Percentiles rank a stretch among this genome's conserved stretches.
phyloP scores from a whole-genome alignment of 306 rosid genomes.

The peach (Prunus persica) region DNA sequence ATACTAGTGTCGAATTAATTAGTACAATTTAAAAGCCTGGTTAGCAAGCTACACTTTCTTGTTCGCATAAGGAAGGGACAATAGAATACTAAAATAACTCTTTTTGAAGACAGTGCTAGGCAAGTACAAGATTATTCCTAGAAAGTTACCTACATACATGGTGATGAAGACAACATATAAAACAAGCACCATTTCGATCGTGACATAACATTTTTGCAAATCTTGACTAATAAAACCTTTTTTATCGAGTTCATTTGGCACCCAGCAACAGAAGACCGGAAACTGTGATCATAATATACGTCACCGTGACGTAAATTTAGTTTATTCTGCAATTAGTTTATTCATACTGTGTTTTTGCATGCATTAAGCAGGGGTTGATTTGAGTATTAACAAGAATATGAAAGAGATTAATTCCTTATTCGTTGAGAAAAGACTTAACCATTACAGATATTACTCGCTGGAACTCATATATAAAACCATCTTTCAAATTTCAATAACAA shows the following conservation, averaged over 20 bases:
- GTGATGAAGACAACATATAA: background rate
- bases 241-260: background rate
- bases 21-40: background rate
- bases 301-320: no score
- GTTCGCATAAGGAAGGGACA: background rate
- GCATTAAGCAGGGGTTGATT: background rate
- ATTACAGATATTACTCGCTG: slow-evolving; percentile 26
- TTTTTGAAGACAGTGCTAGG: background rate
- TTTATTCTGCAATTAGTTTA: background rate
- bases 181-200: background rate
- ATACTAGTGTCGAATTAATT: background rate
- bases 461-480: slow-evolving; percentile 24
- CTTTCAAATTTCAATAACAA: background rate
- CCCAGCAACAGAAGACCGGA: background rate
- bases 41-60: background rate
- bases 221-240: background rate
- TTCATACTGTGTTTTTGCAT: background rate
- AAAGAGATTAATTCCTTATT: background rate
- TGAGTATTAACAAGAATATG: background rate
- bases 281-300: background rate
- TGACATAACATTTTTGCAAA: background rate
- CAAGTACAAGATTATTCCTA: background rate
- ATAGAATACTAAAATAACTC: background rate
- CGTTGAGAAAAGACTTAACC: background rate
- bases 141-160: background rate